phyloP scores from a whole-genome alignment of 1,284 basidiomycete species.

The Cutaneotrichosporon mucoides region DNA sequence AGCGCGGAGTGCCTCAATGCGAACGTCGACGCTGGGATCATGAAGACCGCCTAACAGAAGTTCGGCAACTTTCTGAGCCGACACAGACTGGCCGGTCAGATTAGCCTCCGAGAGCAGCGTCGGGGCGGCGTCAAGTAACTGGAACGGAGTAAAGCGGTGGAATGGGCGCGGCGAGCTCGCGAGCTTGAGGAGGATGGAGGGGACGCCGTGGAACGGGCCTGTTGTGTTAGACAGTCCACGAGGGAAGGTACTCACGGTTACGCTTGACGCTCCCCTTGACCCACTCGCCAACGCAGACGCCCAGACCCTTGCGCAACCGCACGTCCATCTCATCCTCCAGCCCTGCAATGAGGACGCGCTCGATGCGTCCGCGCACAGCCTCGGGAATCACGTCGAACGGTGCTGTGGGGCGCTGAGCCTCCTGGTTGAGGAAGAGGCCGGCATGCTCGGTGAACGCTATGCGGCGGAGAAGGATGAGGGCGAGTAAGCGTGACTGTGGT shows the following conservation, averaged over 20 bases:
- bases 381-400: conserved; percentile 42
- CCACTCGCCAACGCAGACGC: conserved; percentile 38
- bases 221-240: neutral
- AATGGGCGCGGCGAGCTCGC: conserved; percentile 33
- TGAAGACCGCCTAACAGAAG: conserved; percentile 36
- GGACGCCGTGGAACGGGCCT: conserved; percentile 36
- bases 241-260: conserved; percentile 29
- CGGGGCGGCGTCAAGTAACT: conserved; percentile 35
- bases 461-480: conserved; percentile 36
- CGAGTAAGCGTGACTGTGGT: conserved; percentile 36
- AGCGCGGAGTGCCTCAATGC: conserved; percentile 42
- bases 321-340: conserved; percentile 43
- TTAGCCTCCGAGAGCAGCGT: conserved; percentile 30
- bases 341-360: conserved; percentile 39
- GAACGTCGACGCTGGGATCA: conserved; percentile 38
- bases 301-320: conserved; percentile 40
- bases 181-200: conserved; percentile 36
- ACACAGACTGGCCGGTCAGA: conserved; percentile 21
- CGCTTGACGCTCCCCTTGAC: conserved; percentile 31
- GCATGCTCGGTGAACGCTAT: conserved; percentile 31
- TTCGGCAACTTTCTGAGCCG: conserved; percentile 30
- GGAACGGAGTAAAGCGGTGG: conserved; percentile 43
- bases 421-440: conserved; percentile 21
- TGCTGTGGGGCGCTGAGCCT: conserved; percentile 23
- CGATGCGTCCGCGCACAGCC: conserved; percentile 31